Evolutionary conservation across 2,329 filamentous ascomycete genomes (phyloP).

Genomic region (Pseudonectria buxi): DNA sequence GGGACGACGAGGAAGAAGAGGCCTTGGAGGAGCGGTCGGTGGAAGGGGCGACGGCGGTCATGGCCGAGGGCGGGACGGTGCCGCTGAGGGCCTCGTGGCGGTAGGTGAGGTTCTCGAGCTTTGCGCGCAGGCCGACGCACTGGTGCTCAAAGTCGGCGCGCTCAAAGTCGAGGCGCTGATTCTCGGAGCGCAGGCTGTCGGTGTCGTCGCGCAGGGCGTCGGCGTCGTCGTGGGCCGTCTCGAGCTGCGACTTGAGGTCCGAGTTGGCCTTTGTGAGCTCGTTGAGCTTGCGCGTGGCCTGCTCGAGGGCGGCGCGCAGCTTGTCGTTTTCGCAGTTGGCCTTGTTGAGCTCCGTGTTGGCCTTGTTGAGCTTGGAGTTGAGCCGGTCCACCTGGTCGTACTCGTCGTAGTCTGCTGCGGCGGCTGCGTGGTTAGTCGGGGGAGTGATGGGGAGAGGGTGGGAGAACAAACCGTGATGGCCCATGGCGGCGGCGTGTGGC

Average conservation of each 20-base stretch:
- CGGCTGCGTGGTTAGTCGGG: constrained; percentile 1
- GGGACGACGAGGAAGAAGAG: constrained; percentile 21
- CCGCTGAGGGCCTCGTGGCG: constrained; percentile 22
- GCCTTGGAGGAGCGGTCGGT: constrained; percentile 5
- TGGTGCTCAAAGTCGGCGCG: constrained; percentile 21
- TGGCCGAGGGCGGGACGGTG: constrained; percentile 14
- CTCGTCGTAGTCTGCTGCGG: constrained; percentile 7
- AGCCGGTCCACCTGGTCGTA: constrained; percentile 13
- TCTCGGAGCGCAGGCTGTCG: constrained; percentile 20
- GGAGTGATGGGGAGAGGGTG: no score
- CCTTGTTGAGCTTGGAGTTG: constrained; percentile 20
- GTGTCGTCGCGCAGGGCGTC: constrained; percentile 13
- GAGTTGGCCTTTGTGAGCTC: constrained; percentile 18
- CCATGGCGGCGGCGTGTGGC: not conserved
- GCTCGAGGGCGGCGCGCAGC: constrained; percentile 21
- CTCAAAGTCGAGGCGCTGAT: constrained; percentile 22
- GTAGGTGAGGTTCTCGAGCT: constrained; percentile 23
- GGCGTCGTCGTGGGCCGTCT: constrained; percentile 12
- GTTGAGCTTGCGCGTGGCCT: constrained; percentile 24
- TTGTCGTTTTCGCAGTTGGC: constrained; percentile 22
- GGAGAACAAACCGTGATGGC: no score
- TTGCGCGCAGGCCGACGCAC: constrained; percentile 21
- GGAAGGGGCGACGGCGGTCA: constrained; percentile 20
- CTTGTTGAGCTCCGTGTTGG: constrained; percentile 22
- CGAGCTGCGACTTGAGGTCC: constrained; percentile 4